A percentile compares a stretch with the other conserved stretches of the same genome.
These are phyloP conservation scores for Gelatoporia subvermispora DNA, from an alignment of 768 basidiomycete genomes.

Conservation along the genomic window DNA sequence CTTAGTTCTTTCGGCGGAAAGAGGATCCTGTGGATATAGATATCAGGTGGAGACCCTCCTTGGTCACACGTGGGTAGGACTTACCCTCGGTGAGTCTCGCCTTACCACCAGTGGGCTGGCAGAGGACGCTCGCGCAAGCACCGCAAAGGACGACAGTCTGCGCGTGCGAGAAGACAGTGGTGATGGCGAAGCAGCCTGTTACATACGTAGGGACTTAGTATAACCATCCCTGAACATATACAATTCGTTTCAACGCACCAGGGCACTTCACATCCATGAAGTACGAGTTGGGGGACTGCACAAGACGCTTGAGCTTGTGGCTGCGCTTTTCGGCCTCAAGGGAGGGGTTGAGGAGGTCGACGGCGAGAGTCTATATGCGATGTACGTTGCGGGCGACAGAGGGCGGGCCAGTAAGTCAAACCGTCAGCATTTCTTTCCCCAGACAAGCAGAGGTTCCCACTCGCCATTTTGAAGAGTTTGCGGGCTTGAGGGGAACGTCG, in stretches of 20 bases:
- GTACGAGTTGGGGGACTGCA: constrained; percentile 97
- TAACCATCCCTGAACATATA: constrained; percentile 3
- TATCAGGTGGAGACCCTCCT: constrained; percentile 1
- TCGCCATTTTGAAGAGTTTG: constrained; percentile 21
- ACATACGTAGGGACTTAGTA: constrained; percentile 3
- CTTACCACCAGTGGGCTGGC: constrained; percentile 98
- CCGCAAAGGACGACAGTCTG: constrained; percentile 95
- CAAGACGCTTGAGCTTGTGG: constrained; percentile 99
- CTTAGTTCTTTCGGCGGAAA: constrained; percentile 91
- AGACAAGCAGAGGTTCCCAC: constrained; percentile 1
- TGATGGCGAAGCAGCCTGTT: constrained; percentile 90
- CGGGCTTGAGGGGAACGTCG: constrained; percentile 10
- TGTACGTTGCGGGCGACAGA: background rate
- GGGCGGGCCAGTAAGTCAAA: background rate
- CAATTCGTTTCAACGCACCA: constrained; percentile 44
- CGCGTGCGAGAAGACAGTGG: constrained; percentile 98
- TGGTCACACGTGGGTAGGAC: constrained; percentile 18
- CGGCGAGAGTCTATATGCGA: constrained; percentile 74
- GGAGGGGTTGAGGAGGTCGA: constrained; percentile 97
- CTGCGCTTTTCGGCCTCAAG: constrained; percentile 78
- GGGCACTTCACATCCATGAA: constrained; percentile 99
- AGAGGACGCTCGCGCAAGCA: constrained; percentile 89
- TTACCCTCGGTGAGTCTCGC: constrained; percentile 96
- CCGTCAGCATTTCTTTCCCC: background rate
- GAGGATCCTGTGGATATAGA: constrained; percentile 67